phyloP scores from a whole-genome alignment of 495 filamentous ascomycete genomes.

The Clohesyomyces aquaticus region DNA sequence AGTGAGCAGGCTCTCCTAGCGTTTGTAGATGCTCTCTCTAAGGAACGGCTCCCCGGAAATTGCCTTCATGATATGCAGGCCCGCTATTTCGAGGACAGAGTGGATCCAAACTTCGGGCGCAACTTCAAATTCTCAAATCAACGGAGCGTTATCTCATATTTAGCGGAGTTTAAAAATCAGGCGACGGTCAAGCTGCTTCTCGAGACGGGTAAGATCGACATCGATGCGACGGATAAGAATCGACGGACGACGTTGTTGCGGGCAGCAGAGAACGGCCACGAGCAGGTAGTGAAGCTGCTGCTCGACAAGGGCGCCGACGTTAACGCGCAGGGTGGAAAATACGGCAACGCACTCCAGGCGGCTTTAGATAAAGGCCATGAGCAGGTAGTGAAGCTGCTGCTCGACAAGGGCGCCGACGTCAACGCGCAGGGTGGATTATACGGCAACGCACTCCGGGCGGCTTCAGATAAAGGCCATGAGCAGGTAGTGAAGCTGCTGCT shows the following conservation, averaged over 20 bases:
- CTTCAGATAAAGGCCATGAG: no score
- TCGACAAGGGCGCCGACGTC: no score
- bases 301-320: no score
- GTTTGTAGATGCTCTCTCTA: not conserved
- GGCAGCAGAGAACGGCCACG: not conserved
- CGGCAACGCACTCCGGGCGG: no score
- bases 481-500: no score
- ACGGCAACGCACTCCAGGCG: no score
- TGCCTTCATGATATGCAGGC: not conserved
- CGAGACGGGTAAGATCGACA: conserved; percentile 25
- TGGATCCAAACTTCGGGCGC: not conserved
- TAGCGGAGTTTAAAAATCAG: conserved; percentile 11
- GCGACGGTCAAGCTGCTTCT: conserved; percentile 33
- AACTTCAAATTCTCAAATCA: conserved; percentile 15
- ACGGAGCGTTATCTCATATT: conserved; percentile 8
- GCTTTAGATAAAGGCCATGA: no score
- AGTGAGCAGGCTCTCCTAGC: conserved; percentile 14
- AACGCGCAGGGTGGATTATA: no score
- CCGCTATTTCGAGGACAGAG: not conserved
- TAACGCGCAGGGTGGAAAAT: no score
- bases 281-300: not conserved
- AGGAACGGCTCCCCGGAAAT: not conserved
- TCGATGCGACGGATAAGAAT: conserved; percentile 8
- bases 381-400: no score
- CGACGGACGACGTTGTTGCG: not conserved